phyloP scores from a whole-genome alignment of 331 rosid species.

The Phaseolus coccineus region DNA sequence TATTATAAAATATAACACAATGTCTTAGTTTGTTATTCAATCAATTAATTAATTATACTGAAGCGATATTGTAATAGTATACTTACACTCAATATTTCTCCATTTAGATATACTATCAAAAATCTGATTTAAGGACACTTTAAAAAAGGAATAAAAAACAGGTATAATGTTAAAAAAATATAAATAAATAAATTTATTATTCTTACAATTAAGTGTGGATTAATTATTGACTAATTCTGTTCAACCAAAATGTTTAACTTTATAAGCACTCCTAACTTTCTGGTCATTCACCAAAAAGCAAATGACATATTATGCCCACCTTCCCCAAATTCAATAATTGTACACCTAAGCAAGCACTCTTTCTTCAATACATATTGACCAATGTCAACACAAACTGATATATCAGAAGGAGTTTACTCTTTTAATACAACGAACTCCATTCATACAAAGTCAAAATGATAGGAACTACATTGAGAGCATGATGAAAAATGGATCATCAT shows the following conservation, averaged over 20 bases:
- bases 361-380: constrained; percentile 16
- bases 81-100: neutral
- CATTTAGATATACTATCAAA: neutral
- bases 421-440: neutral
- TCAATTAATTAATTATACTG: neutral
- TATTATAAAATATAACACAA: neutral
- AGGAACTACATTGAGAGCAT: neutral
- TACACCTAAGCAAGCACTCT: constrained; percentile 27
- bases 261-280: too few relatives aligned
- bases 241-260: too few relatives aligned
- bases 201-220: too few relatives aligned
- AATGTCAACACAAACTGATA: constrained; percentile 1
- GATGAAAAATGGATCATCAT: constrained; percentile 3
- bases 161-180: too few relatives aligned
- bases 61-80: neutral
- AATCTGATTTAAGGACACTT: neutral
- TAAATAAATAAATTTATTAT: too few relatives aligned
- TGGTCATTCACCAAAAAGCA: too few relatives aligned
- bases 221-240: too few relatives aligned
- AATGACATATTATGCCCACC: too few relatives aligned
- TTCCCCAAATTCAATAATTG: neutral
- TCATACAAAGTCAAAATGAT: neutral
- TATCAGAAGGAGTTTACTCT: neutral
- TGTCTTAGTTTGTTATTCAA: neutral
- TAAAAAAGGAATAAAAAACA: too few relatives aligned